These are phyloP conservation scores for Allomyces javanicus DNA, from an alignment of 192 early-diverging fungal genomes.

Conservation along the genomic window DNA sequence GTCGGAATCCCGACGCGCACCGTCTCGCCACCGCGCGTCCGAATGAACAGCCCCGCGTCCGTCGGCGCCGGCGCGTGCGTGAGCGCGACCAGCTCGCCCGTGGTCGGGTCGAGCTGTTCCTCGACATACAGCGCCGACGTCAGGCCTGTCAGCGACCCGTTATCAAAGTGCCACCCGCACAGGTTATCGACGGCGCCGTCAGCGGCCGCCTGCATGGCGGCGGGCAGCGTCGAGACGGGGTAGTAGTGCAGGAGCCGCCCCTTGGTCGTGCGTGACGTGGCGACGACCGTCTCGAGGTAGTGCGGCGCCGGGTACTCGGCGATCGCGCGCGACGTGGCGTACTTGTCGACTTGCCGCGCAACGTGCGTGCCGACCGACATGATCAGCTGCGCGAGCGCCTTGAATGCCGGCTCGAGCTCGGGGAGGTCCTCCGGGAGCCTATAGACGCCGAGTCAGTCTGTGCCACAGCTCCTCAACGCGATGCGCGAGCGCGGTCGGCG, in stretches of 20 bases:
- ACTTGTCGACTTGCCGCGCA: slow-evolving; percentile 33
- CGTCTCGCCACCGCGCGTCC: slow-evolving; percentile 21
- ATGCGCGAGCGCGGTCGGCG: too few relatives aligned
- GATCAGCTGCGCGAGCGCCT: slow-evolving; percentile 33
- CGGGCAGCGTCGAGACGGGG: slow-evolving; percentile 14
- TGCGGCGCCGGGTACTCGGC: slow-evolving; percentile 4
- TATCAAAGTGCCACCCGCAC: slow-evolving; percentile 53
- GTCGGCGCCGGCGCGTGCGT: slow-evolving; percentile 11
- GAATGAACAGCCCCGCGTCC: slow-evolving; percentile 37
- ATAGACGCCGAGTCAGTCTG: too few relatives aligned
- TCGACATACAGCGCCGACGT: slow-evolving; percentile 41
- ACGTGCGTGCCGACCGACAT: slow-evolving; percentile 31
- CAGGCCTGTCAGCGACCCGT: slow-evolving; percentile 38
- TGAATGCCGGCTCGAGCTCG: slow-evolving; percentile 28
- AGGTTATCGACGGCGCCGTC: slow-evolving; percentile 22
- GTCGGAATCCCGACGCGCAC: slow-evolving; percentile 30
- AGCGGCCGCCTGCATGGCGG: background rate
- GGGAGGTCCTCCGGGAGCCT: slow-evolving; percentile 28
- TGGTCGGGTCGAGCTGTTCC: slow-evolving; percentile 11
- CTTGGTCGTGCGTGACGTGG: slow-evolving; percentile 28
- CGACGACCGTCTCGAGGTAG: slow-evolving; percentile 30
- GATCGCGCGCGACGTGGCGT: slow-evolving; percentile 7
- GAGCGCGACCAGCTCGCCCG: slow-evolving; percentile 13
- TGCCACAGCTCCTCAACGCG: too few relatives aligned
- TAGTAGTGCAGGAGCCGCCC: slow-evolving; percentile 49